Conservation (phyloP, 306 rosid species). For the Dryas octopetala region DNA sequence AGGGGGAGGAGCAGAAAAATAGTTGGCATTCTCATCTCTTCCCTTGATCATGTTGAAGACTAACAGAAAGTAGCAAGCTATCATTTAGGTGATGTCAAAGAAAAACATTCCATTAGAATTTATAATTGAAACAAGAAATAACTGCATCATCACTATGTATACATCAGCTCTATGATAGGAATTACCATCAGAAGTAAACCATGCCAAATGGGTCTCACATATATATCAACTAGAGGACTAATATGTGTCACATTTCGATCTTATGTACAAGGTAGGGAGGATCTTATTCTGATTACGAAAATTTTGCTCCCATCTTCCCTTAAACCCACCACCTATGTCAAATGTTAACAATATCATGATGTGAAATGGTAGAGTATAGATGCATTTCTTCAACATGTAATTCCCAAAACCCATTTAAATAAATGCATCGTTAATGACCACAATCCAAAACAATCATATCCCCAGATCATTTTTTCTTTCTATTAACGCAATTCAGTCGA, state of each 20-base stretch:
- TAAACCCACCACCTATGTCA: background rate
- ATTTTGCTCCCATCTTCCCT: background rate
- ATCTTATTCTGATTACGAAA: background rate
- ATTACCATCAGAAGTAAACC: background rate
- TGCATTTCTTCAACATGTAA: too few species aligned
- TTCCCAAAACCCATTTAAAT: background rate
- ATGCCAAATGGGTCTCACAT: background rate
- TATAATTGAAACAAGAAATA: background rate
- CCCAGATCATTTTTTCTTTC: background rate
- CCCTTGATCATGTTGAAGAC: slow-evolving; percentile 3
- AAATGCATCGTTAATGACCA: background rate
- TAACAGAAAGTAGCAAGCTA: background rate
- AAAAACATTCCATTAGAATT: background rate
- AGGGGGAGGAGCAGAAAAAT: background rate
- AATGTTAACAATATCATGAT: background rate
- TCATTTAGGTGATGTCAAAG: background rate
- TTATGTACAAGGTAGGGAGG: background rate
- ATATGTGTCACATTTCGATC: background rate
- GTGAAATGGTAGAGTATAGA: background rate
- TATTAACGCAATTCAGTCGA: background rate
- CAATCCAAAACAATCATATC: background rate
- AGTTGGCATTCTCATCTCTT: background rate
- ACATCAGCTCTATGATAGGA: background rate
- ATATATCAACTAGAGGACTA: background rate
- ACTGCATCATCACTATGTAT: background rate